Evolutionary conservation across 139 green algal species (phyloP).

Genomic region (Picochlorum sp.): DNA sequence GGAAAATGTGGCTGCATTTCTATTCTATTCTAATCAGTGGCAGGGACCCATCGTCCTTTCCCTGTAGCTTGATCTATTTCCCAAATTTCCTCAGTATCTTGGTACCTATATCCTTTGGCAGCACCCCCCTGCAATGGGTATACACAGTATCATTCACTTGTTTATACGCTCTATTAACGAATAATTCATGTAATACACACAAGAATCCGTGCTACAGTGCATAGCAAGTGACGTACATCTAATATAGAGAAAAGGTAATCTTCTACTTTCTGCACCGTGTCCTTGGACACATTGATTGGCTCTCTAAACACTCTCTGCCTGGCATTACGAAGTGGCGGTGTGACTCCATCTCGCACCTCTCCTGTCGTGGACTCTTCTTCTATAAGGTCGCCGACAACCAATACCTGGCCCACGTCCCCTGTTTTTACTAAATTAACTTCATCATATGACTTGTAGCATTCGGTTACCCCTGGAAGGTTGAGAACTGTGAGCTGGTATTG

Average conservation of each 20-base stretch:
- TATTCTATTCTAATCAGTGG: conserved; percentile 7
- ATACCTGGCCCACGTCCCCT: conserved; percentile 73
- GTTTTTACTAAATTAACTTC: conserved; percentile 88
- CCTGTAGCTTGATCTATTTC: conserved; percentile 39
- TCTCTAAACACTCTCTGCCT: conserved; percentile 53
- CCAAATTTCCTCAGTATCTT: conserved; percentile 76
- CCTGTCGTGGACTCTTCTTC: conserved; percentile 24
- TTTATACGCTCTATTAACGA: not conserved
- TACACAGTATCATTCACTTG: not conserved
- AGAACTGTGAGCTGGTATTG: conserved; percentile 51
- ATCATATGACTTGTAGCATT: conserved; percentile 89
- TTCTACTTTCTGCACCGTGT: conserved; percentile 41
- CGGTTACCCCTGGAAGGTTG: conserved; percentile 73
- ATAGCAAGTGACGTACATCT: conserved; percentile 11
- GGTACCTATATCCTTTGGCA: conserved; percentile 51
- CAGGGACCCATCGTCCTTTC: conserved; percentile 33
- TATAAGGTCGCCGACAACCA: conserved; percentile 36
- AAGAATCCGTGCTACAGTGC: not conserved
- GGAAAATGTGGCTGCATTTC: no score
- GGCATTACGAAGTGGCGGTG: conserved; percentile 62
- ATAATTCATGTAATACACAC: not conserved
- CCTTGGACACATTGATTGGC: conserved; percentile 22
- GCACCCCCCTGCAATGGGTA: conserved; percentile 36
- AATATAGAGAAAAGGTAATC: conserved; percentile 50
- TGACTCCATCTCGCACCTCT: conserved; percentile 52